Conservation (phyloP, 345 rosid species). For the Lepidium didymum region DNA sequence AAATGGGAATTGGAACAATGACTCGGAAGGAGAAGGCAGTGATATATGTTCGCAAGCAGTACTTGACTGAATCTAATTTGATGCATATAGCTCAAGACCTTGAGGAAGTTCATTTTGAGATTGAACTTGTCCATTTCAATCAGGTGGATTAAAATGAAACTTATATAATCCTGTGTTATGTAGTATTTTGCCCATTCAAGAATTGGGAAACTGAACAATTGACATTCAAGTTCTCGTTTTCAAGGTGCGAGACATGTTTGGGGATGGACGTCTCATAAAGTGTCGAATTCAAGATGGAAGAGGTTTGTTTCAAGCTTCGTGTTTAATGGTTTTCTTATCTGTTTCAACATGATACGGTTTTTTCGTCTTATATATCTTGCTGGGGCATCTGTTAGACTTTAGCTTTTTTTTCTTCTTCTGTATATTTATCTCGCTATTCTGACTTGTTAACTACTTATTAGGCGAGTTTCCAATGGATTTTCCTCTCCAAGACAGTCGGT, state of each 20-base stretch:
- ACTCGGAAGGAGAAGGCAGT: conserved; percentile 78
- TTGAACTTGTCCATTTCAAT: conserved; percentile 81
- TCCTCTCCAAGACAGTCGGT: conserved; percentile 84
- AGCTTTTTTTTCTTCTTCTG: background rate
- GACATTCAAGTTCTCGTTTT: conserved; percentile 24
- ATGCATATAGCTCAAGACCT: conserved; percentile 48
- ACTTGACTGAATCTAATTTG: conserved; percentile 64
- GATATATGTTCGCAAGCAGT: conserved; percentile 65
- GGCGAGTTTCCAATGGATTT: conserved; percentile 99
- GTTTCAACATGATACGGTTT: background rate
- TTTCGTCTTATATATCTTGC: background rate
- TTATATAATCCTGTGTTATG: background rate
- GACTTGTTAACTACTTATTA: conserved; percentile 25
- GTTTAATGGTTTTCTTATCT: background rate
- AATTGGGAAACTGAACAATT: background rate
- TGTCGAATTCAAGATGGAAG: conserved; percentile 83
- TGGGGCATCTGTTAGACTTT: background rate
- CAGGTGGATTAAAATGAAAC: conserved; percentile 45
- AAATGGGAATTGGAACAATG: conserved; percentile 96
- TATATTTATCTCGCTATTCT: conserved; percentile 3
- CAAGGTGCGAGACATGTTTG: conserved; percentile 96
- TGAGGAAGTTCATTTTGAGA: conserved; percentile 90
- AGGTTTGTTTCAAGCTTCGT: conserved; percentile 39
- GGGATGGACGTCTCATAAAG: conserved; percentile 93
- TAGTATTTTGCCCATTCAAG: background rate